Evolutionary conservation across 2,329 filamentous ascomycete species (phyloP), one percentile per base, ranked within the genome.

Genomic region (Fusarium setosum): DNA sequence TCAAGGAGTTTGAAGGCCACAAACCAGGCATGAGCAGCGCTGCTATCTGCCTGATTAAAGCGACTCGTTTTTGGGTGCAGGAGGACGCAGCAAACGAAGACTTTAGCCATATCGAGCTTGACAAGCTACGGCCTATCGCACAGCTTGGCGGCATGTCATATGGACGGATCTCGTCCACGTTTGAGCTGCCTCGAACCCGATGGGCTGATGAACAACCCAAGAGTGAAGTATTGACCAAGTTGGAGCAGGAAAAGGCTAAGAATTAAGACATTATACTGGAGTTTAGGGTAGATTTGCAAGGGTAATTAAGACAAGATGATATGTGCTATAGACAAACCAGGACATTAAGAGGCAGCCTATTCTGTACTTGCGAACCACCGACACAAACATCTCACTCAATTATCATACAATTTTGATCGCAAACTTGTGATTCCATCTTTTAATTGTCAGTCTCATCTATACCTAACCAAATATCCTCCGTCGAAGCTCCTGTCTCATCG

Each of bases 401-500:
- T n/a, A n/a, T n/a, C n/a, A n/a, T n/a, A n/a, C n/a, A n/a, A n/a
- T n/a, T n/a, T n/a, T n/a, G n/a, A n/a, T n/a, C n/a, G n/a, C n/a
- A n/a, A n/a, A n/a, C n/a, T n/a, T n/a, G n/a, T n/a, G n/a, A n/a
- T n/a, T n/a, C n/a, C n/a, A n/a, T n/a, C n/a, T n/a, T n/a, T n/a
- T n/a, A n/a, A n/a, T n/a, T n/a, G n/a, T n/a, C n/a, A n/a, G 26
- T 42, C 17, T 34, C 23, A 34, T 32, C 5, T 37, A 23, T 5
- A 2, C 21, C 26, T 51, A 59, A 1, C 72, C 69, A n/a, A 73
- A 44, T 4, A 75, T 40, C 17, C 74, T 63, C 3, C 71, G 68
- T 0, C 74, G 61, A 18, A 76, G 53, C 42, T 76, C 75, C 23
- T 64, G 65, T 40, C 72, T 69, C 69, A 76, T 68, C 1, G 74